phyloP scores from a whole-genome alignment of 768 basidiomycete genomes.

The Tricholoma matsutake region DNA sequence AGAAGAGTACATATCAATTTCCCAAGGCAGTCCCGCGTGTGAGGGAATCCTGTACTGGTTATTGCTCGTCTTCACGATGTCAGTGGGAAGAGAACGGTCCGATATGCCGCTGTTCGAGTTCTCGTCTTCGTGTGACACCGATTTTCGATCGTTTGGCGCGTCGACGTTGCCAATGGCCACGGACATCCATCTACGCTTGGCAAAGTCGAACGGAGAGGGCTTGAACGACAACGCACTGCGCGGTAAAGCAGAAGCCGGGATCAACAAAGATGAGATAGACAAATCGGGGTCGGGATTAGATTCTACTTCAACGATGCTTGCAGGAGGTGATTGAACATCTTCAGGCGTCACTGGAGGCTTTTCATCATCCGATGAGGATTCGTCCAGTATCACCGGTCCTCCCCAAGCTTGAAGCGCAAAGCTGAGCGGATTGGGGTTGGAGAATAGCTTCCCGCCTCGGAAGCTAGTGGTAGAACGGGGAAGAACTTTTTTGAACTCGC shows the following conservation, averaged over 20 bases:
- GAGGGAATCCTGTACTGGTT: background rate
- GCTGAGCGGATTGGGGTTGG: conserved; percentile 58
- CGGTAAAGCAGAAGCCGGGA: conserved; percentile 18
- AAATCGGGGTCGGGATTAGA: conserved; percentile 9
- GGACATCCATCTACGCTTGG: conserved; percentile 58
- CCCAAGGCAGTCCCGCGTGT: background rate
- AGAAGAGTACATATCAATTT: conserved; percentile 6
- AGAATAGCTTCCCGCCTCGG: conserved; percentile 46
- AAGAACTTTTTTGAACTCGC: conserved; percentile 33
- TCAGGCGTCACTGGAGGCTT: conserved; percentile 58
- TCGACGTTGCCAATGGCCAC: conserved; percentile 20
- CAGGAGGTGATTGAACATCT: conserved; percentile 42
- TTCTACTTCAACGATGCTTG: conserved; percentile 24
- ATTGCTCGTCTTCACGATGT: background rate
- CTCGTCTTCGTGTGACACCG: conserved; percentile 5
- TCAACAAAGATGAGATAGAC: conserved; percentile 11
- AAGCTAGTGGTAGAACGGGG: conserved; percentile 40
- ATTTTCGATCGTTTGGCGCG: background rate
- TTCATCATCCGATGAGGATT: conserved; percentile 48
- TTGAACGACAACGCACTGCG: conserved; percentile 50
- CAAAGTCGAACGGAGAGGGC: conserved; percentile 63
- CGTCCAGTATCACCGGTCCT: conserved; percentile 40
- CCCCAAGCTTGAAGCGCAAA: conserved; percentile 60
- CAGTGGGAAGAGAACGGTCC: background rate
- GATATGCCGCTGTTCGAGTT: background rate